Conservation (phyloP, 805 yeast species). For the Pachysolen tannophilus region DNA sequence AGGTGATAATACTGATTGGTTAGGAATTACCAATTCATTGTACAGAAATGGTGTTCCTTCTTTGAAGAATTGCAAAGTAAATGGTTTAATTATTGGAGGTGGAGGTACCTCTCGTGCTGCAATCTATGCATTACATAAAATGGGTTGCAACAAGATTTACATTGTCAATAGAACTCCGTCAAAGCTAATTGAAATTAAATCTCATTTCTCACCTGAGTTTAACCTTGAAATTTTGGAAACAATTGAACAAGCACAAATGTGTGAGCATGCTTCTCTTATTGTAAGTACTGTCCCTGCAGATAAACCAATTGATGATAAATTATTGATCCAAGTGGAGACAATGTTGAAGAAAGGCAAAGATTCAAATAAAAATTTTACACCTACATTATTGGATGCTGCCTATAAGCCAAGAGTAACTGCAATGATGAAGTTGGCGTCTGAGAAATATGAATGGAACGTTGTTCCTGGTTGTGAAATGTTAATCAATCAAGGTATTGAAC, state of each 20-base stretch:
- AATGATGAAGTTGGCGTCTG: slow-evolving; percentile 68
- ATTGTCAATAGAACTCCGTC: slow-evolving; percentile 72
- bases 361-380: slow-evolving; percentile 28
- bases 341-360: slow-evolving; percentile 35
- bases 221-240: slow-evolving; percentile 52
- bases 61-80: slow-evolving; percentile 22
- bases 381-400: slow-evolving; percentile 81
- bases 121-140: slow-evolving; percentile 66
- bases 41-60: slow-evolving; percentile 51
- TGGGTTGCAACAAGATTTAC: slow-evolving; percentile 75
- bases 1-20: slow-evolving; percentile 96
- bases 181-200: slow-evolving; percentile 52
- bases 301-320: slow-evolving; percentile 47
- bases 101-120: slow-evolving; percentile 99
- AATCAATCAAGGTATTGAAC: slow-evolving; percentile 87
- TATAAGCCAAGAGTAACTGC: slow-evolving; percentile 88
- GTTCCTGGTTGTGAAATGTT: slow-evolving; percentile 89
- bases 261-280: slow-evolving; percentile 45
- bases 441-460: slow-evolving; percentile 63
- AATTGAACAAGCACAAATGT: slow-evolving; percentile 33
- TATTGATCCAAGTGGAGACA: slow-evolving; percentile 40
- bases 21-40: slow-evolving; percentile 73
- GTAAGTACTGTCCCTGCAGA: slow-evolving; percentile 86
- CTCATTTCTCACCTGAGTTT: slow-evolving; percentile 51
- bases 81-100: slow-evolving; percentile 86